Percentiles rank a stretch among this genome's conserved stretches.
Conservation (phyloP, 352 stramenopile species). For the Globisporangium rhizosaccharum region DNA sequence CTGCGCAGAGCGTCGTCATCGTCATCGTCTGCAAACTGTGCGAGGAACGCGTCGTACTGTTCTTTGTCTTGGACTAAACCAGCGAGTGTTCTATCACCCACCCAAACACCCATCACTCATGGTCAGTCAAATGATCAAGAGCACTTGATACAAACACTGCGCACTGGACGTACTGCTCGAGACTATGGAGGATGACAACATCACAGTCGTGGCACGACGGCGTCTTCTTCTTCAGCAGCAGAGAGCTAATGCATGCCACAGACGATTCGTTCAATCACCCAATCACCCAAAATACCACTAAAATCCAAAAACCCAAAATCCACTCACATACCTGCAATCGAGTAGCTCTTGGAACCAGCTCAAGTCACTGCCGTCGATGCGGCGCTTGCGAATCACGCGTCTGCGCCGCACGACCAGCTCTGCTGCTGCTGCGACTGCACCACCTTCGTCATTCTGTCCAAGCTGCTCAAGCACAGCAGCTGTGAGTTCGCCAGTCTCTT, state of each 20-base stretch:
- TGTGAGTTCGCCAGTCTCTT: neutral
- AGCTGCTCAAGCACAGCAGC: constrained; percentile 1
- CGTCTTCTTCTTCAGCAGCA: constrained; percentile 64
- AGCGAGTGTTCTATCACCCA: constrained; percentile 27
- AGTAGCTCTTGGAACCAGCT: constrained; percentile 83
- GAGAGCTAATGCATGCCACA: constrained; percentile 25
- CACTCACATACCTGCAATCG: constrained; percentile 50
- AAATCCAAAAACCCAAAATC: neutral
- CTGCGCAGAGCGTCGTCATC: constrained; percentile 14
- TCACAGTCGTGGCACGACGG: constrained; percentile 76
- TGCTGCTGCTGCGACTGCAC: neutral
- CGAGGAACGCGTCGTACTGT: constrained; percentile 56
- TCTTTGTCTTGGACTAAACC: constrained; percentile 36
- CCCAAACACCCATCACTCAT: neutral
- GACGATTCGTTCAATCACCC: neutral
- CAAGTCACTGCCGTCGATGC: constrained; percentile 67
- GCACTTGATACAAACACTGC: neutral
- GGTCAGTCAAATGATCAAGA: neutral
- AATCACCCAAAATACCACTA: neutral
- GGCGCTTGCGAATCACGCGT: constrained; percentile 51
- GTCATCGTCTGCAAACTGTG: constrained; percentile 36
- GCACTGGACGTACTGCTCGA: constrained; percentile 40
- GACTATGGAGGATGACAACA: constrained; percentile 33
- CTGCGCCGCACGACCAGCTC: constrained; percentile 42
- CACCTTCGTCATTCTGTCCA: neutral